Evolutionary conservation across 208 protist species (phyloP), one percentile per base, ranked within the genome.

Genomic region (Leishmania amazonensis): DNA sequence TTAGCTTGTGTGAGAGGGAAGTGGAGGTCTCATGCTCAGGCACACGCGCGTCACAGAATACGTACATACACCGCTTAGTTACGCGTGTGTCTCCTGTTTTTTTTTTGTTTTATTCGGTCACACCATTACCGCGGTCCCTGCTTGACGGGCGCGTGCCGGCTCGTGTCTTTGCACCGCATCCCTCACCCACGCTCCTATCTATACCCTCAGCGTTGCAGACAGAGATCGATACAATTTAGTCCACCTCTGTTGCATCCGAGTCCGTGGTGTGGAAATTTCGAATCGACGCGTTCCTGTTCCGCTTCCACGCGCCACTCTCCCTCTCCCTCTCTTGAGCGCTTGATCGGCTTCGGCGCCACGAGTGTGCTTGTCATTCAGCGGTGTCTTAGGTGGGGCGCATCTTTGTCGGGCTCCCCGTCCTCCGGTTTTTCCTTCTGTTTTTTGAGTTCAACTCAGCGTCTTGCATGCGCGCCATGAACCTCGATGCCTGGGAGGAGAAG

Each of bases 401-500:
- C 31, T 0, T 28, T n/a, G 8, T n/a, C 8, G 2, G 40, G 0
- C 42, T 3, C 15, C 28, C 40, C 2, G 17, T 71, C 19, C 21
- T 7, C 3, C 28, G 7, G 9, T 76, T n/a, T 58, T 40, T 58
- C n/a, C 1, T 58, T 15, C 68, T 31, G 11, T 68, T 2, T 2
- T 38, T 31, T 35, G 28, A n/a, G 31, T 67, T 15, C 60, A 5
- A 21, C 60, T 13, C 31, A 24, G 60, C 8, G 60, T 67, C 8
- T 13, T 0, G 8, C 42, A 35, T 15, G 68, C 9, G 53, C 31
- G 2, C 40, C 4, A 95, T 95, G 91, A 90, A 97, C 75, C 80
- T 95, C 13, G 89, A 95, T 53, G 67, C 78, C 19, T 95, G 87
- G 89, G 91, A 95, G 75, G 88, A 93, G 79, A 89, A 89, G 60